A percentile compares a stretch with the other conserved stretches of the same genome.
phyloP scores from a whole-genome alignment of 2,329 filamentous ascomycete species.

The Penicillium decumbens region DNA sequence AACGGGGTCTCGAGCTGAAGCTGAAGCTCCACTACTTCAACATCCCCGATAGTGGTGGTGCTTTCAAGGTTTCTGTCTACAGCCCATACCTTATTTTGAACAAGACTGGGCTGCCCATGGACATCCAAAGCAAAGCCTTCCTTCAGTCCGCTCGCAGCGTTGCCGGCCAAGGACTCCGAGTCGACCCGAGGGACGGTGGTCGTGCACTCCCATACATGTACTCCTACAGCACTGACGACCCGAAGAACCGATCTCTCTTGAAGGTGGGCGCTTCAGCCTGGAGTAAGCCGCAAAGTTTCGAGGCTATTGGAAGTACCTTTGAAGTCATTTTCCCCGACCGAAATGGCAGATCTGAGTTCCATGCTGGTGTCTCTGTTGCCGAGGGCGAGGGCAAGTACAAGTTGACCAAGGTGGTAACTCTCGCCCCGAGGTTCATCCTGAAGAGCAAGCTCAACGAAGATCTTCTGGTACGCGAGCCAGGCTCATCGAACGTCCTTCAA shows the following conservation, averaged over 20 bases:
- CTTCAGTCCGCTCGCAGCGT: constrained; percentile 76
- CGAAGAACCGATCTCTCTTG: constrained; percentile 81
- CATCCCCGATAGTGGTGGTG: constrained; percentile 85
- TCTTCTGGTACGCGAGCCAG: constrained; percentile 83
- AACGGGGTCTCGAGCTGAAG: constrained; percentile 70
- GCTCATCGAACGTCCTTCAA: constrained; percentile 77
- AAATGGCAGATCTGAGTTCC: constrained; percentile 71
- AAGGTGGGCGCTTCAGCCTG: constrained; percentile 86
- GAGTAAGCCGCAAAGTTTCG: constrained; percentile 97
- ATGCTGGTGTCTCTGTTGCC: constrained; percentile 81
- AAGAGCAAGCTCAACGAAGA: constrained; percentile 90
- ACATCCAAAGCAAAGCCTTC: constrained; percentile 83
- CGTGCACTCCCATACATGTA: constrained; percentile 92
- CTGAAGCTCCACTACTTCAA: constrained; percentile 86
- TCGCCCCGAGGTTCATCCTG: constrained; percentile 86
- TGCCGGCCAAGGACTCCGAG: constrained; percentile 70
- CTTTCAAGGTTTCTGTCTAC: constrained; percentile 92
- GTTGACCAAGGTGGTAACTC: constrained; percentile 88
- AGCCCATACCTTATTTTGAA: constrained; percentile 94
- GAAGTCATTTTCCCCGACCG: constrained; percentile 78
- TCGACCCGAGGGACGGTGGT: constrained; percentile 49
- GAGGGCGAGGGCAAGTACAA: constrained; percentile 97
- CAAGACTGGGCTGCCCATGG: constrained; percentile 85
- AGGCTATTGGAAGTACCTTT: constrained; percentile 88
- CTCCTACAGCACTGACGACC: constrained; percentile 81